Conservation (phyloP, 2,329 filamentous ascomycete species). For the Trichophyton schoenleinii region DNA sequence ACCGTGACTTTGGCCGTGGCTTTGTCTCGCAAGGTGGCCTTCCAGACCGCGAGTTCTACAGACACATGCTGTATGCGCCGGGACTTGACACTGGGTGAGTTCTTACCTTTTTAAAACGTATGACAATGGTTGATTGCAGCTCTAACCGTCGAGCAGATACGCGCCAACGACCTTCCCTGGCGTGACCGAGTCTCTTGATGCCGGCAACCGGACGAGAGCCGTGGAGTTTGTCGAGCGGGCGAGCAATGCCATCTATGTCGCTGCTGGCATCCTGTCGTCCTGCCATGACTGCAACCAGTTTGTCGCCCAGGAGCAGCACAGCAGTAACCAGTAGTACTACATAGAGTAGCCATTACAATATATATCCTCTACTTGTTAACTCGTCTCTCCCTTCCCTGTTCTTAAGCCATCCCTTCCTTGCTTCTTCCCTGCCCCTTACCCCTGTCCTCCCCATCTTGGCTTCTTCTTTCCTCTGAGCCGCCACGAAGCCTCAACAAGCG, state of each 20-base stretch:
- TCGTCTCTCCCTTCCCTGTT: not conserved
- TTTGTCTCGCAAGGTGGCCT: conserved; percentile 37
- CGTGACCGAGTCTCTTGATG: conserved; percentile 18
- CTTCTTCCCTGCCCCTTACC: not conserved
- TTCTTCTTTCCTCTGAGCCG: not conserved
- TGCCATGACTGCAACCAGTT: not conserved
- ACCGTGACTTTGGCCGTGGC: conserved; percentile 34
- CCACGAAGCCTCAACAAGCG: not conserved
- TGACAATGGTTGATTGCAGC: no score
- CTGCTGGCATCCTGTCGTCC: conserved; percentile 14
- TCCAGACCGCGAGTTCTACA: conserved; percentile 34
- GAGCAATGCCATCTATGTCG: conserved; percentile 15
- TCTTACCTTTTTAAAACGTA: no score
- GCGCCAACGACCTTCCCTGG: conserved; percentile 18
- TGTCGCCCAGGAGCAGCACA: not conserved
- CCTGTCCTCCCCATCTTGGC: no score
- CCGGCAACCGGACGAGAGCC: conserved; percentile 15
- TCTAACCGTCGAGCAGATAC: conserved; percentile 10
- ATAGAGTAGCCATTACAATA: not conserved
- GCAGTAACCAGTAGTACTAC: not conserved
- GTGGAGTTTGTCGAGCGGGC: conserved; percentile 17
- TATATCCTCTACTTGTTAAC: no score
- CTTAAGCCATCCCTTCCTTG: not conserved
- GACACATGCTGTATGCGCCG: conserved; percentile 37
- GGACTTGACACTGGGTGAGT: conserved; percentile 27